phyloP scores from a whole-genome alignment of 2,329 filamentous ascomycete species.

The Aspergillus uvarum region DNA sequence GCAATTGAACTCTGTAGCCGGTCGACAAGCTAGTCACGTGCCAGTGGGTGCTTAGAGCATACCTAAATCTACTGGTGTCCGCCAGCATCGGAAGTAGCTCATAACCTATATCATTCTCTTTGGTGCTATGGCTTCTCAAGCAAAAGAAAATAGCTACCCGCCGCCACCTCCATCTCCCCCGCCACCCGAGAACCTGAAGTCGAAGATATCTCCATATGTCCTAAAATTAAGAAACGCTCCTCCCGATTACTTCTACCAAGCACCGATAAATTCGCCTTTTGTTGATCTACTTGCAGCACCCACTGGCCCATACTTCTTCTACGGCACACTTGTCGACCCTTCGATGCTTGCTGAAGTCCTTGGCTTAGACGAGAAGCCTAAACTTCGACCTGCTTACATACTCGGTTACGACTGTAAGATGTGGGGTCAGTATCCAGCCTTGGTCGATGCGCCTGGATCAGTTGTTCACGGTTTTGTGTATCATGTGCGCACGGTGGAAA shows the following conservation, averaged over 20 bases:
- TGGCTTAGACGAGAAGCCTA: slow-evolving; percentile 17
- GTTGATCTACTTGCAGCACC: neutral
- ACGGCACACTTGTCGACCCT: slow-evolving; percentile 36
- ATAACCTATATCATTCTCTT: too few relatives aligned
- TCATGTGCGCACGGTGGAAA: slow-evolving; percentile 21
- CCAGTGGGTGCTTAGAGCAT: too few relatives aligned
- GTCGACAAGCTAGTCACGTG: too few relatives aligned
- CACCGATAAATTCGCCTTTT: neutral
- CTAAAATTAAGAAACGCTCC: neutral
- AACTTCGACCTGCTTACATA: slow-evolving; percentile 24
- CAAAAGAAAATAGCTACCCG: too few relatives aligned
- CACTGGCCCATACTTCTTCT: slow-evolving; percentile 36
- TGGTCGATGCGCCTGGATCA: slow-evolving; percentile 10
- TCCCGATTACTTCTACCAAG: neutral
- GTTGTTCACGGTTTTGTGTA: slow-evolving; percentile 27
- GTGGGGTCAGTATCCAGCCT: slow-evolving; percentile 31
- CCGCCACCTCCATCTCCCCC: too few relatives aligned
- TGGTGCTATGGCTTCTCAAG: too few relatives aligned
- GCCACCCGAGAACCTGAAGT: neutral
- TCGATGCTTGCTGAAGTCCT: slow-evolving; percentile 27
- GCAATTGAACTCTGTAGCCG: neutral
- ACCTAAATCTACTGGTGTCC: too few relatives aligned
- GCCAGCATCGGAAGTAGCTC: too few relatives aligned
- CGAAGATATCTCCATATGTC: neutral
- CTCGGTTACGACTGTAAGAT: slow-evolving; percentile 28